Conservation (phyloP, 176 grass and related monocot genomes). For the Zoysia pacifica region DNA sequence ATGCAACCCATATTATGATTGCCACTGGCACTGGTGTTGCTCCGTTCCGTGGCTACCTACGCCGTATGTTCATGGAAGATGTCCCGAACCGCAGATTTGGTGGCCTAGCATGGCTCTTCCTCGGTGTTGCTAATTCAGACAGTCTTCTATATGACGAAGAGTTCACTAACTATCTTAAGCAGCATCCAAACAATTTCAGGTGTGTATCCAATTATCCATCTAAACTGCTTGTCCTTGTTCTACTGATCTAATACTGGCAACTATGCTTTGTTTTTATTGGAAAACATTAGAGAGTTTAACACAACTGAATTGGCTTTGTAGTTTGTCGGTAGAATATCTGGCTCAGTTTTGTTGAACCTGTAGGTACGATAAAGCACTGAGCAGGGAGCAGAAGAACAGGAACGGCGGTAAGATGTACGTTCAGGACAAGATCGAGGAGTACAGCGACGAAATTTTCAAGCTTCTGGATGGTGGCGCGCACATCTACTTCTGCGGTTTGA, state of each 20-base stretch:
- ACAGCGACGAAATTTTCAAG: constrained; percentile 91
- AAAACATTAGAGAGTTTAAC: background rate
- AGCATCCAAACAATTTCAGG: constrained; percentile 87
- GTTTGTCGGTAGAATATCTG: background rate
- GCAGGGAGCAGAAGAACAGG: constrained; percentile 90
- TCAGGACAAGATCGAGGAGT: constrained; percentile 97
- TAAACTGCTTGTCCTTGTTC: background rate
- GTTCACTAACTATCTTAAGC: constrained; percentile 69
- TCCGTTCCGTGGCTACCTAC: constrained; percentile 85
- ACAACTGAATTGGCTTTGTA: background rate
- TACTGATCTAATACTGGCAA: constrained; percentile 1
- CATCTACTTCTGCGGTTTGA: constrained; percentile 96
- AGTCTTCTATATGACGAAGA: constrained; percentile 89
- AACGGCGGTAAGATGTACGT: constrained; percentile 92
- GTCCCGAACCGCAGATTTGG: constrained; percentile 78
- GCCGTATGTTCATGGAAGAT: constrained; percentile 96
- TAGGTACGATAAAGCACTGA: constrained; percentile 57
- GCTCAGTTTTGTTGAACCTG: background rate
- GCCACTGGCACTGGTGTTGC: constrained; percentile 91
- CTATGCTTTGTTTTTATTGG: background rate
- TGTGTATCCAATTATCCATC: constrained; percentile 15
- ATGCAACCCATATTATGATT: constrained; percentile 95
- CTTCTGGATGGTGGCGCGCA: constrained; percentile 81
- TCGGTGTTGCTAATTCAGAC: constrained; percentile 85
- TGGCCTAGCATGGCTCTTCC: constrained; percentile 93